A percentile compares a stretch with the other conserved stretches of the same genome.
These are phyloP conservation scores for Fraxinus nigra DNA, from an alignment of 305 asterid genomes.

Conservation along the genomic window DNA sequence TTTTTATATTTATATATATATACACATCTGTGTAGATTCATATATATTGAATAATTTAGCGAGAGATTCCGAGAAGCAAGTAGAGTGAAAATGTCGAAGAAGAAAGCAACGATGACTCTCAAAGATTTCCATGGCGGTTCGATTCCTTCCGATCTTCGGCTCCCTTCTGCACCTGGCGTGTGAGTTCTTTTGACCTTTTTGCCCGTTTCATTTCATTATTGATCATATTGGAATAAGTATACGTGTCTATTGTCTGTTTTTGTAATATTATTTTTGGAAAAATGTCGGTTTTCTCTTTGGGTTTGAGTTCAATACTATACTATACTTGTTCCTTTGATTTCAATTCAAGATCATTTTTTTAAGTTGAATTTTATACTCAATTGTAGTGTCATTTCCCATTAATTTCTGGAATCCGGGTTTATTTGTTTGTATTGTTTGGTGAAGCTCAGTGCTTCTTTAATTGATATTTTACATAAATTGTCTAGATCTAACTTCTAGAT, in stretches of 20 bases:
- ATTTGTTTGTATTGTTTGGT: background rate
- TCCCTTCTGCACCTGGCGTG: slow-evolving; percentile 98
- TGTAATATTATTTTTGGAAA: background rate
- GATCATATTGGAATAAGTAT: background rate
- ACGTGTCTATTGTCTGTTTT: background rate
- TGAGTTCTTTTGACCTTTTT: slow-evolving; percentile 35
- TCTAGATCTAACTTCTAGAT: slow-evolving; percentile 30
- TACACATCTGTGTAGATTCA: background rate
- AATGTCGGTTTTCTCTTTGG: background rate
- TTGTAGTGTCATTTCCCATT: background rate
- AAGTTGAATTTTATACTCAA: background rate
- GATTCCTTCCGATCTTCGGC: slow-evolving; percentile 93
- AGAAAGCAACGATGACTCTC: slow-evolving; percentile 70
- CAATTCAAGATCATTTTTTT: background rate
- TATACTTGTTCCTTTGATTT: background rate
- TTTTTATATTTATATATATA: background rate
- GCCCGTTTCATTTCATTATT: background rate
- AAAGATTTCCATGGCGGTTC: slow-evolving; percentile 99
- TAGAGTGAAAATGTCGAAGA: background rate
- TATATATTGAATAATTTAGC: background rate
- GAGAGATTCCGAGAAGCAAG: background rate
- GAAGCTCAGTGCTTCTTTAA: background rate
- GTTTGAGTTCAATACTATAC: background rate
- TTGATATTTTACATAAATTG: background rate
- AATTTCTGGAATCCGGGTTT: background rate